These are phyloP conservation scores for Pseudocohnilembus persalinus DNA, from an alignment of 169 alveolate species.

Conservation along the genomic window DNA sequence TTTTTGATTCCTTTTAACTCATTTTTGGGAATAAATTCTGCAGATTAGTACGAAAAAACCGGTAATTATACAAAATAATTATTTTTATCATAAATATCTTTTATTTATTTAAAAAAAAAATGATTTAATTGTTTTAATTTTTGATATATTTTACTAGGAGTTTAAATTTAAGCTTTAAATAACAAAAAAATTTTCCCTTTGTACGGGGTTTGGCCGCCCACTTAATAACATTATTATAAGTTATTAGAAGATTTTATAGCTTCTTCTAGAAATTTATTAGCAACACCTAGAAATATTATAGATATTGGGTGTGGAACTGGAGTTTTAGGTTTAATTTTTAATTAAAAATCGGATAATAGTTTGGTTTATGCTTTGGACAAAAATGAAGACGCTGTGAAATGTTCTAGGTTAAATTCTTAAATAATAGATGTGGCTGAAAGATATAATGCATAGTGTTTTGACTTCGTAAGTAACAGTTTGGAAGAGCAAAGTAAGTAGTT, in stretches of 20 bases:
- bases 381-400: slow-evolving; percentile 45
- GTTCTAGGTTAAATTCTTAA: slow-evolving; percentile 48
- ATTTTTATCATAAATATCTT: too few relatives aligned
- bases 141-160: not conserved
- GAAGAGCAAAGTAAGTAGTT: not conserved
- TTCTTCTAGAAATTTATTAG: not conserved
- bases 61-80: slow-evolving; percentile 9
- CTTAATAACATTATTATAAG: slow-evolving; percentile 35
- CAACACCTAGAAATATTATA: slow-evolving; percentile 8
- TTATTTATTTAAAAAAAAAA: too few relatives aligned
- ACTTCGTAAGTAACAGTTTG: slow-evolving; percentile 3
- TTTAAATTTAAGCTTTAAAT: slow-evolving; percentile 33
- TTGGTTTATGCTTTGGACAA: slow-evolving; percentile 39
- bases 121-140: too few relatives aligned
- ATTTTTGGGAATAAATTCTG: slow-evolving; percentile 45
- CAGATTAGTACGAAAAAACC: slow-evolving; percentile 47
- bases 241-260: slow-evolving; percentile 25
- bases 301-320: slow-evolving; percentile 68
- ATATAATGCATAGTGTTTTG: slow-evolving; percentile 20
- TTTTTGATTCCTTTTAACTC: slow-evolving; percentile 36
- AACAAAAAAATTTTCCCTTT: slow-evolving; percentile 47
- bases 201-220: slow-evolving; percentile 61
- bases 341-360: slow-evolving; percentile 26
- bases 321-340: slow-evolving; percentile 41
- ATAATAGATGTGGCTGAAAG: slow-evolving; percentile 25